phyloP scores from a whole-genome alignment of 108 stramenopile genomes.

The Nannochloropsis gaditana region DNA sequence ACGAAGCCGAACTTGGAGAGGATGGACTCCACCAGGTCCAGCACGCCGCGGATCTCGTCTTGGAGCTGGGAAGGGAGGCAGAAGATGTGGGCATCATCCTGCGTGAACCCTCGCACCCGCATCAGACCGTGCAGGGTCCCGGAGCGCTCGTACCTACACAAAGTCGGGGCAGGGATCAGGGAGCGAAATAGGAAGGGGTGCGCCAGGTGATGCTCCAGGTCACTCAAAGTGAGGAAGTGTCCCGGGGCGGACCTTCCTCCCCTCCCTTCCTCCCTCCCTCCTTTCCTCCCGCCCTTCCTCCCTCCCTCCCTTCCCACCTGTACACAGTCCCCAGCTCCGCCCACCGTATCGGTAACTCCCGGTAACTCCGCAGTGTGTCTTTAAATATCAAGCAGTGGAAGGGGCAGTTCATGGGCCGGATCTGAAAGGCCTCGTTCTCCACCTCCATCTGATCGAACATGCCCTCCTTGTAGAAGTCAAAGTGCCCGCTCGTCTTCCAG shows the following conservation, averaged over 20 bases:
- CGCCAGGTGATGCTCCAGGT: neutral
- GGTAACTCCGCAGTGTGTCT: slow-evolving; percentile 80
- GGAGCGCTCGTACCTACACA: slow-evolving; percentile 73
- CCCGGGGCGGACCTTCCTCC: neutral
- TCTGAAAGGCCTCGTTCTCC: slow-evolving; percentile 86
- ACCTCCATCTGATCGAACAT: slow-evolving; percentile 99
- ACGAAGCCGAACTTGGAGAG: slow-evolving; percentile 85
- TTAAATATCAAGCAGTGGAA: slow-evolving; percentile 95
- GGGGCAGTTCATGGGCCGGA: slow-evolving; percentile 99
- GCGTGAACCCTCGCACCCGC: slow-evolving; percentile 90
- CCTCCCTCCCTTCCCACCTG: slow-evolving; percentile 47
- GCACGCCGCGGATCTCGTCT: slow-evolving; percentile 82
- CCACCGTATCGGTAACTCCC: slow-evolving; percentile 91
- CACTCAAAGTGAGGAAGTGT: neutral
- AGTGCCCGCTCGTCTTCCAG: slow-evolving; percentile 98
- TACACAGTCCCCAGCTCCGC: slow-evolving; percentile 95
- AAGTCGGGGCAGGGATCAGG: neutral
- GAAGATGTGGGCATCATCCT: slow-evolving; percentile 98
- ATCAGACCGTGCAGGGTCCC: slow-evolving; percentile 93
- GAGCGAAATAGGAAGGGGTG: neutral
- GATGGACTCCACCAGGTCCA: slow-evolving; percentile 78
- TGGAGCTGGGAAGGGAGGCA: slow-evolving; percentile 91
- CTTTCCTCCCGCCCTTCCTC: neutral
- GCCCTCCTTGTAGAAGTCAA: slow-evolving; percentile 88
- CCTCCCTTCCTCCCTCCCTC: slow-evolving; percentile 23